Percentiles rank a stretch among this genome's conserved stretches.
Evolutionary conservation across 345 rosid species (phyloP).

Genomic region (Lepidium aucheri): DNA sequence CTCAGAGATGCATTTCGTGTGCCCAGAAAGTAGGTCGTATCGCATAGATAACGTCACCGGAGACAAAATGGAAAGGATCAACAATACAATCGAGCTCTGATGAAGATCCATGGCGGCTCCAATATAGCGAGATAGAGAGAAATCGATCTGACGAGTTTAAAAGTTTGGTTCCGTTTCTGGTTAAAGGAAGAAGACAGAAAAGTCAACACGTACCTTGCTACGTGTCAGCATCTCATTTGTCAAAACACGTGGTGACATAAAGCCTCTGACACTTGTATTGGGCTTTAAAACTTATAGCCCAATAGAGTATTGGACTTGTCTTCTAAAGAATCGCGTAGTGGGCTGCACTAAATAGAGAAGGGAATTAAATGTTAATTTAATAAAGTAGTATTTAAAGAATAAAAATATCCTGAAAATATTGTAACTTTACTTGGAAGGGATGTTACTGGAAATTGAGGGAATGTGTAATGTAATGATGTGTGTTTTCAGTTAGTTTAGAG

Average conservation of each 20-base stretch:
- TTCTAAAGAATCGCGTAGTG: background rate
- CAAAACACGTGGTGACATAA: background rate
- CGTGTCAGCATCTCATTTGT: slow-evolving; percentile 14
- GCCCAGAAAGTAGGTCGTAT: slow-evolving; percentile 67
- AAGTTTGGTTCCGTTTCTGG: background rate
- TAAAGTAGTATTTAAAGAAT: background rate
- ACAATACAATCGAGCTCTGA: slow-evolving; percentile 9
- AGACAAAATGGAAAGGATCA: slow-evolving; percentile 28
- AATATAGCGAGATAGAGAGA: background rate
- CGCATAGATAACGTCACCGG: slow-evolving; percentile 44
- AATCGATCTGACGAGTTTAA: slow-evolving; percentile 17
- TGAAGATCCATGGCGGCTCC: slow-evolving; percentile 19
- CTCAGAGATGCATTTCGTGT: slow-evolving; percentile 84
- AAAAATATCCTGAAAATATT: background rate
- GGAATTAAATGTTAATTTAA: too few species aligned
- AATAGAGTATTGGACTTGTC: background rate
- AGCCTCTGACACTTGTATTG: background rate
- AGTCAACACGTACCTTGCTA: slow-evolving; percentile 9
- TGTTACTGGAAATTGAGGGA: background rate
- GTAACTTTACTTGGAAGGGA: slow-evolving; percentile 1
- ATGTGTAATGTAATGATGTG: background rate
- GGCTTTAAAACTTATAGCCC: slow-evolving; percentile 9
- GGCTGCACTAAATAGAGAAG: too few species aligned
- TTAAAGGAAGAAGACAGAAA: background rate
- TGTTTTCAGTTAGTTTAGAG: background rate